Conservation (phyloP, 139 green algal species). For the Mesotaenium endlicherianum region DNA sequence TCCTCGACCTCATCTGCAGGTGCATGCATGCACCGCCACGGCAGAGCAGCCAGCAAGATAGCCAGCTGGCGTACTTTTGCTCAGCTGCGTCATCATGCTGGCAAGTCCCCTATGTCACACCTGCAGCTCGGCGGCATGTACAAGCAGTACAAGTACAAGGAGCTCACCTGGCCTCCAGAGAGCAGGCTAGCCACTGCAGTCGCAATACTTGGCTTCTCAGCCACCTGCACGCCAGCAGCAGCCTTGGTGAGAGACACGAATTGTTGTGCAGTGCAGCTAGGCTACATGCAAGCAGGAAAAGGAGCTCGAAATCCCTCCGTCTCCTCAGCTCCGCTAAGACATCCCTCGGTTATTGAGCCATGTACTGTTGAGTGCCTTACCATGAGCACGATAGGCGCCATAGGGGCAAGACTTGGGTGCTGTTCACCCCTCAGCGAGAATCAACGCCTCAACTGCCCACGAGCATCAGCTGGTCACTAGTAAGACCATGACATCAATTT, state of each 20-base stretch:
- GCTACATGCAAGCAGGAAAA: not conserved
- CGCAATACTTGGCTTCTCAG: slow-evolving; percentile 82
- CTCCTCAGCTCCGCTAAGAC: not conserved
- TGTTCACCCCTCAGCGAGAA: too few species aligned
- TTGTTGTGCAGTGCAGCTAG: not conserved
- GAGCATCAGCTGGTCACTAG: too few species aligned
- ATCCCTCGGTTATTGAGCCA: not conserved
- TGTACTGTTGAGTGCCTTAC: not conserved
- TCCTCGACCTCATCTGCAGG: slow-evolving; percentile 58
- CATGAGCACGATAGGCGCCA: slow-evolving; percentile 6
- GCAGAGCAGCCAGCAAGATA: not conserved
- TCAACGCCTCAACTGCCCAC: too few species aligned
- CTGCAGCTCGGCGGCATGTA: not conserved
- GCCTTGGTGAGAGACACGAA: not conserved
- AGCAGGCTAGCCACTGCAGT: slow-evolving; percentile 74
- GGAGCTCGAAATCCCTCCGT: not conserved
- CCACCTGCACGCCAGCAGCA: slow-evolving; percentile 55
- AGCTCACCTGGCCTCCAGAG: slow-evolving; percentile 32
- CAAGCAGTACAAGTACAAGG: not conserved
- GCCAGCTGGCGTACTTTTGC: not conserved
- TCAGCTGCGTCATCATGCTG: not conserved
- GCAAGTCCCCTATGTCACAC: not conserved
- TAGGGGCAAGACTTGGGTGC: too few species aligned
- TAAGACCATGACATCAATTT: too few species aligned
- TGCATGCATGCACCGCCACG: slow-evolving; percentile 56